These are phyloP conservation scores for Dryas octopetala DNA, from an alignment of 306 rosid genomes.

Conservation along the genomic window DNA sequence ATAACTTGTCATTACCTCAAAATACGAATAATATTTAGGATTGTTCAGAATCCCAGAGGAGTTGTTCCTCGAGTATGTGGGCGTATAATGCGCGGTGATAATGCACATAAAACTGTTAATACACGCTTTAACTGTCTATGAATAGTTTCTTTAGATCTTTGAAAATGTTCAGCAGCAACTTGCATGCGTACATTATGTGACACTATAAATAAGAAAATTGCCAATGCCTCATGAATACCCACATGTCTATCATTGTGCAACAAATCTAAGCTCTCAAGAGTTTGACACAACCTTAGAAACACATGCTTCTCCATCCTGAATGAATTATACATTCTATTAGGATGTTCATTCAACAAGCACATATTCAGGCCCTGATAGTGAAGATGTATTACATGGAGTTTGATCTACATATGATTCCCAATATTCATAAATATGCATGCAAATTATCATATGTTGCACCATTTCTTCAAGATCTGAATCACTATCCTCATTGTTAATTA, in stretches of 20 bases:
- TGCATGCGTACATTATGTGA: not conserved
- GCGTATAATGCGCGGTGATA: not conserved
- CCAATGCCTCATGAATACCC: not conserved
- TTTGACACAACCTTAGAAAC: not conserved
- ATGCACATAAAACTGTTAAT: not conserved
- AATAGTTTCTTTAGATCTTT: not conserved
- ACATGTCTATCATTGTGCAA: not conserved
- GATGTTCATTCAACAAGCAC: conserved; percentile 1
- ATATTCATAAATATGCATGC: not conserved
- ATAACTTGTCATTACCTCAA: not conserved
- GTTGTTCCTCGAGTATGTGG: not conserved
- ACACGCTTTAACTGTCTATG: not conserved
- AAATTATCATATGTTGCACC: not conserved
- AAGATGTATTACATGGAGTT: not conserved
- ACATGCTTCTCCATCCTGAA: not conserved
- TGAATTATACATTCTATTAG: not conserved
- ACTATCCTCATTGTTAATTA: not conserved
- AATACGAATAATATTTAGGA: not conserved
- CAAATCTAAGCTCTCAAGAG: not conserved
- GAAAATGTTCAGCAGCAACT: not conserved
- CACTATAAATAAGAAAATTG: not conserved
- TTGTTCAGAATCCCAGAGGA: not conserved
- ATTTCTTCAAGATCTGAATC: not conserved
- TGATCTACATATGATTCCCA: not conserved
- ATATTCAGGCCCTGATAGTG: not conserved